Percentiles rank a stretch among this genome's conserved stretches.
Conservation (phyloP, 2,329 filamentous ascomycete species). For the Paraphoma sp. region DNA sequence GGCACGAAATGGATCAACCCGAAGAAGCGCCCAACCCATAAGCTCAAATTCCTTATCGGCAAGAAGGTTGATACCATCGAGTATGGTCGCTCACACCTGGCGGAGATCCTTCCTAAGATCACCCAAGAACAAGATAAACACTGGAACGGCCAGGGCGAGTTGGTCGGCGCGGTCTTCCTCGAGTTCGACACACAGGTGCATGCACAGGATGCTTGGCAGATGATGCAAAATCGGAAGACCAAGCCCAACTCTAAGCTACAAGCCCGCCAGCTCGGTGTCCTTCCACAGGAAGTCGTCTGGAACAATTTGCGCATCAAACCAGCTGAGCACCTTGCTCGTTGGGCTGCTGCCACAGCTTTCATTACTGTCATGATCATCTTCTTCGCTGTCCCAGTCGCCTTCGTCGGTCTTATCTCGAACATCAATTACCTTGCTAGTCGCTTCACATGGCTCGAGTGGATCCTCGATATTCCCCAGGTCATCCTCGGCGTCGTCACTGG, state of each 20-base stretch:
- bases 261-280: constrained; percentile 52
- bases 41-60: constrained; percentile 50
- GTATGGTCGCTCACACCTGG: constrained; percentile 78
- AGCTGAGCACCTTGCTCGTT: constrained; percentile 38
- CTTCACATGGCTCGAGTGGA: constrained; percentile 51
- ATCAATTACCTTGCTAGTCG: constrained; percentile 51
- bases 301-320: constrained; percentile 51
- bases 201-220: constrained; percentile 85
- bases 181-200: constrained; percentile 83
- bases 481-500: constrained; percentile 56
- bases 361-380: constrained; percentile 53
- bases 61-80: constrained; percentile 75
- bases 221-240: constrained; percentile 51
- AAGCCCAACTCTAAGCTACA: constrained; percentile 45
- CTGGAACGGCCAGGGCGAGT: constrained; percentile 68
- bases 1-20: constrained; percentile 51
- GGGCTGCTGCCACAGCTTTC: constrained; percentile 46
- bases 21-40: constrained; percentile 50
- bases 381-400: constrained; percentile 54
- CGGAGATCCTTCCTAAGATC: constrained; percentile 74
- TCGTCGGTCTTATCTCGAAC: constrained; percentile 54
- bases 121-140: constrained; percentile 71
- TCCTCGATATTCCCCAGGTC: constrained; percentile 48
- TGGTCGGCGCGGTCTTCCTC: constrained; percentile 81
- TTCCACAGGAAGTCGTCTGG: constrained; percentile 57